phyloP scores from a whole-genome alignment of 2,329 filamentous ascomycete species.

The Colletotrichum noveboracense region DNA sequence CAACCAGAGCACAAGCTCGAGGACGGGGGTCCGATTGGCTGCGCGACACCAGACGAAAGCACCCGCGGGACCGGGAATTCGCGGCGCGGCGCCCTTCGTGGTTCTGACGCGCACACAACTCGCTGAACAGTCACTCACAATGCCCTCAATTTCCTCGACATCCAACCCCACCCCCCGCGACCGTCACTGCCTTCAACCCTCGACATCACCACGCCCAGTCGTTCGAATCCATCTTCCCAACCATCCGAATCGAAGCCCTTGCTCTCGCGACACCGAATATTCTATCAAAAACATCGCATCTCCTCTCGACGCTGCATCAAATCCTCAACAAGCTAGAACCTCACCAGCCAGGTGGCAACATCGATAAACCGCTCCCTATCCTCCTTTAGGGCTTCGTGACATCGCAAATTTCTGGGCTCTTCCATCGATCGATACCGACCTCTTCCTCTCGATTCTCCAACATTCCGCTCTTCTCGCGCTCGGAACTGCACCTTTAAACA shows the following conservation, averaged over 20 bases:
- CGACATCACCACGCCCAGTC: neutral
- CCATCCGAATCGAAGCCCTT: neutral
- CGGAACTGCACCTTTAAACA: slow-evolving; percentile 79
- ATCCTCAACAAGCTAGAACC: neutral
- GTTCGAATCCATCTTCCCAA: neutral
- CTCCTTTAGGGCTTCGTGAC: neutral
- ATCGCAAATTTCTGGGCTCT: neutral
- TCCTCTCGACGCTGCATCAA: neutral
- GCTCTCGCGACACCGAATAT: neutral
- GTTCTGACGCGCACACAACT: slow-evolving; percentile 20
- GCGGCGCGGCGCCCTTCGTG: neutral
- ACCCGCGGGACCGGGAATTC: slow-evolving; percentile 10
- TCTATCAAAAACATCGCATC: neutral
- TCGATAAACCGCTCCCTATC: neutral
- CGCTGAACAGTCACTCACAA: neutral
- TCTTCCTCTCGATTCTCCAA: neutral
- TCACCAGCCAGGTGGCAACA: slow-evolving; percentile 18
- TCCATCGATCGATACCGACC: neutral
- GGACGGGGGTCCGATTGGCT: slow-evolving; percentile 3
- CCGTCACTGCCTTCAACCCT: neutral
- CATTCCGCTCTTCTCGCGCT: slow-evolving; percentile 35
- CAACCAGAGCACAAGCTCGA: slow-evolving; percentile 21
- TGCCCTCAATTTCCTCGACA: slow-evolving; percentile 1
- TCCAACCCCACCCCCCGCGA: neutral
- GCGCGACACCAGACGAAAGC: neutral